Base-by-base conservation (phyloP, 352 stramenopile genomes). In the Globisporangium cederbergense region DNA sequence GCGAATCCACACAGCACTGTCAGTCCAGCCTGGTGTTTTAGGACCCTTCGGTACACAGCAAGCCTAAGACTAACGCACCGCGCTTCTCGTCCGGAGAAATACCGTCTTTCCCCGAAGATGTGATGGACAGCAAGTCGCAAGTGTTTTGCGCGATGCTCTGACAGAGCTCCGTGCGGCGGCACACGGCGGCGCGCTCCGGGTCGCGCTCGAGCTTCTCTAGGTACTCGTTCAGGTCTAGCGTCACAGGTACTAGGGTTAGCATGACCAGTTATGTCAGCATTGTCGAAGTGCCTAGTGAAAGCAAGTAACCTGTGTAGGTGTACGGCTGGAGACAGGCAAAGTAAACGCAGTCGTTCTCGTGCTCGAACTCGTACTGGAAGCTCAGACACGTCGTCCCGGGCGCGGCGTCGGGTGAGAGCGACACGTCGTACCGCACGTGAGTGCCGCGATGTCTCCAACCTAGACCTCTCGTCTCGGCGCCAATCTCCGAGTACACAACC, bases 81-180 rank as follows among this genome's bases (percentile, higher is more conserved):
- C 73, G 76, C 30, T 77, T 76, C 28, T 86, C 81, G 18, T 91
- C 81, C 2, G 53, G 70, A 0, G 74, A 60, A 18, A 82, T 34
- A 7, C 76, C 68, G 20, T 88, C 73, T 28, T 78, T 77, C 9
- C 54, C 63, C 8, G 68, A 68, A 6, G 78, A 80, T 7, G 93
- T 98, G 60, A 98, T 95, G 3, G 91, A 94, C 2, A 98, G 72
- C 25, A 98, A 55, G 30, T 97, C 90, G 55, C 86, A 96, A 1
- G 84, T 49, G 68, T 96, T 94, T 6, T 86, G 83, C 3, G 79
- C 86, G 16, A 98, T 75, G 8, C 80, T 98, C 32, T 83, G 74
- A 63, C 93, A 98, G 0, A 98, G 74, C 42, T 91, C 81, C 0
- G 79, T 83, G 20, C 83, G 77, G 25, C 83, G 77, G 46, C 78